Conservation (phyloP, 352 stramenopile genomes). For the Peronospora belbahrii region DNA sequence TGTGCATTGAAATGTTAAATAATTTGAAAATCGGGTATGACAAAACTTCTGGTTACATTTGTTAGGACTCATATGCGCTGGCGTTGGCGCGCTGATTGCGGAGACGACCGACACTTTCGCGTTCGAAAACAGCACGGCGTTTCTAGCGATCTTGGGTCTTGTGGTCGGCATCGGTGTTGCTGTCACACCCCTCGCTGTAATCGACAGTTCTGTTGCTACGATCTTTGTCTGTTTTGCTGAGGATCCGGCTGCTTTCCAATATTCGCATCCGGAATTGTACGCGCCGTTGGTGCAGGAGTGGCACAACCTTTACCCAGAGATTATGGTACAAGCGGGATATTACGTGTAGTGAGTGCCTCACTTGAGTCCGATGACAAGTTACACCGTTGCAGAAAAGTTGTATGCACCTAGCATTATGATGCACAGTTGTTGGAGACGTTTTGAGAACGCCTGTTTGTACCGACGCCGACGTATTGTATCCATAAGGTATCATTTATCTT, state of each 20-base stretch:
- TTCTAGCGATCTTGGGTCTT: constrained; percentile 80
- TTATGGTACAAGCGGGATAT: constrained; percentile 85
- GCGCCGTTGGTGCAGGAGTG: constrained; percentile 75
- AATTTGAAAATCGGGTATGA: not conserved
- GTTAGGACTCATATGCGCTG: constrained; percentile 68
- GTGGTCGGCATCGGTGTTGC: constrained; percentile 84
- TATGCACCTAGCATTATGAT: not conserved
- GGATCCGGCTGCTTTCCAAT: constrained; percentile 73
- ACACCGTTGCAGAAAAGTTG: not conserved
- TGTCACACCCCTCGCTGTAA: constrained; percentile 86
- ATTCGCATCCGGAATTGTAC: constrained; percentile 77
- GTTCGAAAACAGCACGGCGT: constrained; percentile 66
- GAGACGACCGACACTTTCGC: constrained; percentile 41
- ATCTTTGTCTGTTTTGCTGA: constrained; percentile 97
- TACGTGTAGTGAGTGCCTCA: constrained; percentile 32
- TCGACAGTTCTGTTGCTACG: constrained; percentile 91
- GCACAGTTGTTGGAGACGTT: not conserved
- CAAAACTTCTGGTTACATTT: constrained; percentile 2
- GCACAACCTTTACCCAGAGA: constrained; percentile 84
- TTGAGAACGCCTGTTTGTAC: not conserved
- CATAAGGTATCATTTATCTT: not conserved
- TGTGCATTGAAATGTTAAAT: not conserved
- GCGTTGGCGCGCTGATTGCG: constrained; percentile 39
- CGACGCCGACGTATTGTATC: not conserved
- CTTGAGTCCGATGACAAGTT: not conserved